Conservation (phyloP, 2,329 filamentous ascomycete genomes). For the Diaporthe aspalathi region DNA sequence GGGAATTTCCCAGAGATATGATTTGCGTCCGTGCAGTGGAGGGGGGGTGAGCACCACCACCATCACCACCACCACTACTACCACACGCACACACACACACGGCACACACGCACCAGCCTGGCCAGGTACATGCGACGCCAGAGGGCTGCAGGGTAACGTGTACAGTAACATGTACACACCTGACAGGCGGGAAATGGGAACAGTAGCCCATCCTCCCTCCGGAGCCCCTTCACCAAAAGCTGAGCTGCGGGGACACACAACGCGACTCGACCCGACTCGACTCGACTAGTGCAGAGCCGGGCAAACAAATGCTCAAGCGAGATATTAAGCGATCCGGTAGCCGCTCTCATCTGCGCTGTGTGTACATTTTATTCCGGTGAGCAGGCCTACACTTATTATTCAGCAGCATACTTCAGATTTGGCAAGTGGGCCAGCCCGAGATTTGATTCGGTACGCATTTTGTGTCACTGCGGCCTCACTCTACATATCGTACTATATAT, state of each 20-base stretch:
- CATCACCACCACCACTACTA: too few relatives aligned
- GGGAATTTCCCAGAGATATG: constrained; percentile 29
- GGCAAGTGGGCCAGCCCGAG: neutral
- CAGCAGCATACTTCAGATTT: neutral
- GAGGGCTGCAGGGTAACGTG: constrained; percentile 6
- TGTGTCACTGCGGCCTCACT: too few relatives aligned
- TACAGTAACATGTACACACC: constrained; percentile 3
- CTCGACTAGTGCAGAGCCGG: neutral
- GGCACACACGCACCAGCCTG: too few relatives aligned
- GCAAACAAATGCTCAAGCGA: constrained; percentile 6
- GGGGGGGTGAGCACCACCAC: constrained; percentile 7
- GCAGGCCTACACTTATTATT: too few relatives aligned
- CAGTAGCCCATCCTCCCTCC: neutral
- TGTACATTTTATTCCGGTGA: neutral
- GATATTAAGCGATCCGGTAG: neutral
- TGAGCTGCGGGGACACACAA: neutral
- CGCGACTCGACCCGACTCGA: constrained; percentile 4
- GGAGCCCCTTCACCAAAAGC: neutral
- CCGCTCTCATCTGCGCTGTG: neutral
- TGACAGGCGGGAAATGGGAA: constrained; percentile 4
- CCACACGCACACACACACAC: too few relatives aligned
- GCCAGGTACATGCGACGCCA: constrained; percentile 1
- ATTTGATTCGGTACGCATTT: too few relatives aligned
- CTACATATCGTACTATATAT: too few relatives aligned
- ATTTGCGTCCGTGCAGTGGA: constrained; percentile 18